phyloP scores from a whole-genome alignment of 345 rosid genomes.

The Populus euphratica region DNA sequence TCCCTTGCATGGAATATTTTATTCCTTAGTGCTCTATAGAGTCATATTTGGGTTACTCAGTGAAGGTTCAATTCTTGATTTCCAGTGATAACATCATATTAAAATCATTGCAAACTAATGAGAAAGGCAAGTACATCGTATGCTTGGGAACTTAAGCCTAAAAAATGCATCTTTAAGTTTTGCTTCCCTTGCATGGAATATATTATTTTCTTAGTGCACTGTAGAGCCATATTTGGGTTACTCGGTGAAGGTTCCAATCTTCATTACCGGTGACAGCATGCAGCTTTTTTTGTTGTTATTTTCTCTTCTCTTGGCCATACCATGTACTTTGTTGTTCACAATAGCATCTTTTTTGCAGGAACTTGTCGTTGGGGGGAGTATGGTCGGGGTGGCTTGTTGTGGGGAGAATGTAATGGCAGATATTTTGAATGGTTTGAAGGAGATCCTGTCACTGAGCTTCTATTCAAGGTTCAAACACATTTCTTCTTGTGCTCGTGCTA shows the following conservation, averaged over 20 bases:
- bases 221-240: background rate
- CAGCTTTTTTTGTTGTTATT: background rate
- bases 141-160: background rate
- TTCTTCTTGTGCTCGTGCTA: background rate
- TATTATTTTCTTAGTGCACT: background rate
- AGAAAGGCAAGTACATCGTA: background rate
- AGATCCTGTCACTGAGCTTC: constrained; percentile 55
- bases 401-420: constrained; percentile 85
- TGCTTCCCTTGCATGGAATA: background rate
- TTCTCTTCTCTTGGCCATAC: background rate
- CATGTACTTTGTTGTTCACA: background rate
- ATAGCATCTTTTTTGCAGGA: constrained; percentile 40
- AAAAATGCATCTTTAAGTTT: background rate
- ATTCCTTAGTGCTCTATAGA: background rate
- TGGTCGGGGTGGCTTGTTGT: constrained; percentile 89
- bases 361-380: constrained; percentile 97
- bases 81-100: too few relatives aligned
- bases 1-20: background rate
- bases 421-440: constrained; percentile 94
- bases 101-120: background rate
- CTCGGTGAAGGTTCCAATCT: background rate
- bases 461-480: constrained; percentile 49
- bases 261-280: background rate
- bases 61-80: background rate
- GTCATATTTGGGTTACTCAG: background rate